phyloP scores from a whole-genome alignment of 1,139 yeast species.

The Taphrina pruni region DNA sequence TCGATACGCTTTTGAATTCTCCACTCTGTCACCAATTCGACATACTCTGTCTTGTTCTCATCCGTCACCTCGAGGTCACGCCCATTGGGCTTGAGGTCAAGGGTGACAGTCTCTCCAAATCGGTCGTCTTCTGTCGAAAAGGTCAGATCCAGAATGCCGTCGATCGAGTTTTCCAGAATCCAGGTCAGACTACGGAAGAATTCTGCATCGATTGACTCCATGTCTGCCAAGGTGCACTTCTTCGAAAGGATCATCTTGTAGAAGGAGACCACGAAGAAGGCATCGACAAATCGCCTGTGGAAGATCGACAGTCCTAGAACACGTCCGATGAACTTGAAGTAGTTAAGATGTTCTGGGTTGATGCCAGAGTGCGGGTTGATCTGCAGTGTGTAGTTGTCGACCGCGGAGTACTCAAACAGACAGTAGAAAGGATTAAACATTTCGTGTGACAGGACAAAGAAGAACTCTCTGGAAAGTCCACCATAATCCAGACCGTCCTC shows the following conservation, averaged over 20 bases:
- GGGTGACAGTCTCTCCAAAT: conserved; percentile 89
- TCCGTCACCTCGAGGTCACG: conserved; percentile 87
- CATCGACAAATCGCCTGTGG: conserved; percentile 97
- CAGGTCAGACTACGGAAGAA: conserved; percentile 92
- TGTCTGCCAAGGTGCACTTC: conserved; percentile 91
- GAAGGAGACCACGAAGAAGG: conserved; percentile 96
- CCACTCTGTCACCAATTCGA: conserved; percentile 95
- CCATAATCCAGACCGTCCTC: conserved; percentile 99
- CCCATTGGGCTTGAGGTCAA: conserved; percentile 90
- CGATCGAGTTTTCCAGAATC: conserved; percentile 93
- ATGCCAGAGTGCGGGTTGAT: conserved; percentile 98
- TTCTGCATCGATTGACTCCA: conserved; percentile 99
- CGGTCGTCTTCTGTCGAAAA: conserved; percentile 95
- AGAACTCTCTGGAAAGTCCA: conserved; percentile 97
- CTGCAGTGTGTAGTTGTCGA: conserved; percentile 95
- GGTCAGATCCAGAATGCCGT: conserved; percentile 81
- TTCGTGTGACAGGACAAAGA: conserved; percentile 93
- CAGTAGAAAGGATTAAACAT: conserved; percentile 99
- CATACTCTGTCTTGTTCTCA: conserved; percentile 93
- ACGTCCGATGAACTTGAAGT: conserved; percentile 97
- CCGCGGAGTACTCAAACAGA: conserved; percentile 94
- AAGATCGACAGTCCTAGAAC: conserved; percentile 97
- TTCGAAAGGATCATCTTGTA: conserved; percentile 97
- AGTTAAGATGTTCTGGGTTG: conserved; percentile 96
- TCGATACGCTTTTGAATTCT: conserved; percentile 90